Evolutionary conservation across 1,139 yeast genomes (phyloP).

Genomic region (Nadsonia commutata): DNA sequence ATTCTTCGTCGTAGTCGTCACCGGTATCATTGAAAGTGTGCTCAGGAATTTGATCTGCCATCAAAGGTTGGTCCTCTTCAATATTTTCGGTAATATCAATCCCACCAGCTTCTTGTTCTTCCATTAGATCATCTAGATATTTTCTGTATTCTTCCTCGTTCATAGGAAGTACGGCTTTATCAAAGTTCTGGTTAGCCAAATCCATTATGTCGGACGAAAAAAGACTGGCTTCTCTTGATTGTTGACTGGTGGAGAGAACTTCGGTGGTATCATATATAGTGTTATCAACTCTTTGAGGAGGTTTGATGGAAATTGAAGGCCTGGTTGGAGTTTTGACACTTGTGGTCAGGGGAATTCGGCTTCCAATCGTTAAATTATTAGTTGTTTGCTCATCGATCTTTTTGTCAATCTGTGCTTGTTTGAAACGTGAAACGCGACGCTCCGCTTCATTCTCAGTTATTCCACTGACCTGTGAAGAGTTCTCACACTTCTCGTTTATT

Average conservation of each 20-base stretch:
- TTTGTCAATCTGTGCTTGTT: background rate
- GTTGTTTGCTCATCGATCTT: background rate
- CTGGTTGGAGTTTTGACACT: background rate
- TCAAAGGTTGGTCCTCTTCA: constrained; percentile 7
- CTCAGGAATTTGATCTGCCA: constrained; percentile 1
- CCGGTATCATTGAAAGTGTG: constrained; percentile 1
- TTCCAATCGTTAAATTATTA: background rate
- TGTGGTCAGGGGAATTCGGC: background rate
- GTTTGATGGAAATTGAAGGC: background rate
- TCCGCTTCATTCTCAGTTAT: background rate
- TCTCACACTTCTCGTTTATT: too few species aligned
- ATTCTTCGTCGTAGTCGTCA: constrained; percentile 1
- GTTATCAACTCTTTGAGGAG: background rate
- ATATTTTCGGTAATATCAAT: constrained; percentile 11
- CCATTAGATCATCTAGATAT: constrained; percentile 5
- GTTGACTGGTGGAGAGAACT: too few species aligned
- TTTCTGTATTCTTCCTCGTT: constrained; percentile 1
- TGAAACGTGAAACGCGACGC: background rate
- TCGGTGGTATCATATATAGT: too few species aligned
- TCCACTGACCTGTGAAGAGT: too few species aligned
- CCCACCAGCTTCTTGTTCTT: constrained; percentile 8
- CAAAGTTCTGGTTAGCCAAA: constrained; percentile 16
- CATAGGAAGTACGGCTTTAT: constrained; percentile 21
- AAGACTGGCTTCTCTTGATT: background rate
- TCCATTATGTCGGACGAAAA: constrained; percentile 11